Conservation (phyloP, 345 rosid species). For the Salix koriyanagi region DNA sequence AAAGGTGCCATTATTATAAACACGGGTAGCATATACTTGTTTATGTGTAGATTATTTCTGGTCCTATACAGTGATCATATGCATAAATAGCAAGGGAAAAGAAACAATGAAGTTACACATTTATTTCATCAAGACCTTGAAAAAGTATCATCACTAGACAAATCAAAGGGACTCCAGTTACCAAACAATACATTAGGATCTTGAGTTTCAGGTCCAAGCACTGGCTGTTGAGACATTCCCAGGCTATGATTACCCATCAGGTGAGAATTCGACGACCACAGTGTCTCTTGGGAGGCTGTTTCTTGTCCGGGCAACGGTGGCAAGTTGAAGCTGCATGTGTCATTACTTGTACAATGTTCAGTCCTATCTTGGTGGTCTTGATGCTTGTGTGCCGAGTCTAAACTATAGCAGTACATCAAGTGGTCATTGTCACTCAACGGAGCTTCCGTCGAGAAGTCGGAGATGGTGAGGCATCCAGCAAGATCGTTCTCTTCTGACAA, state of each 20-base stretch:
- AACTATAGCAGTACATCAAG: constrained; percentile 11
- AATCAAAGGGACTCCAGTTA: constrained; percentile 44
- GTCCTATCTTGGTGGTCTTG: constrained; percentile 2
- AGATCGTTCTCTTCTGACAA: constrained; percentile 11
- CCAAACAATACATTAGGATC: constrained; percentile 33
- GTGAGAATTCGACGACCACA: constrained; percentile 27
- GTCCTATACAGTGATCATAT: constrained; percentile 9
- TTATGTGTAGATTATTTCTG: constrained; percentile 5
- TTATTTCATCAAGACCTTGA: constrained; percentile 18
- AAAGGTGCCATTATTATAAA: not conserved
- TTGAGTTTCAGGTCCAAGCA: constrained; percentile 30
- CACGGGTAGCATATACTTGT: not conserved
- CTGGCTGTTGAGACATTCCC: constrained; percentile 19
- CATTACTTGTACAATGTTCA: constrained; percentile 8
- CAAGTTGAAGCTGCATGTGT: constrained; percentile 23
- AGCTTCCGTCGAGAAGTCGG: constrained; percentile 6
- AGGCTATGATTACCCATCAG: constrained; percentile 17
- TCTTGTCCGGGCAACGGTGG: constrained; percentile 48
- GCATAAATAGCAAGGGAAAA: not conserved
- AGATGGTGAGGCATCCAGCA: constrained; percentile 6
- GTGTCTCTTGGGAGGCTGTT: constrained; percentile 18
- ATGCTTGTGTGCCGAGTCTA: constrained; percentile 16
- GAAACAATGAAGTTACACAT: not conserved
- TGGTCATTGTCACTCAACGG: constrained; percentile 21
- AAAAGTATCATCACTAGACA: constrained; percentile 35